Base-by-base conservation (phyloP, 2,329 filamentous ascomycete genomes). In the Penicillium sclerotigenum region DNA sequence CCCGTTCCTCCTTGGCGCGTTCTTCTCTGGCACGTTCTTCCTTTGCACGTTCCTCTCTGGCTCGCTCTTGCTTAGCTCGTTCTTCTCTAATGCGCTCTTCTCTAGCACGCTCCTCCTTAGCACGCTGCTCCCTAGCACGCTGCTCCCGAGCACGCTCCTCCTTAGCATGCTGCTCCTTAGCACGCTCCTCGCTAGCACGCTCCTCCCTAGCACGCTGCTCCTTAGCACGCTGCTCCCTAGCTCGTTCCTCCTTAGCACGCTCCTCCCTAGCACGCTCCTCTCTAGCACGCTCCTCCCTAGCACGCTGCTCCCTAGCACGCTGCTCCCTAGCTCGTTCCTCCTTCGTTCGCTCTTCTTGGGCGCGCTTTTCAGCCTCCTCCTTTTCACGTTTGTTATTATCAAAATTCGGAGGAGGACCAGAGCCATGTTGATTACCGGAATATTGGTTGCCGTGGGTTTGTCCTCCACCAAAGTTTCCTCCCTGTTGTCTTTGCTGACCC, bases 251-350 rank as follows among this genome's bases (percentile, higher is more conserved):
- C 24, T 43, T 33, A 20, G 49, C 49, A 1, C 49, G 31, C 34
- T 72, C 69, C 49, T 73, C 68, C 1, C 65, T 65, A 13, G 65
- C 66, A 16, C 64, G 64, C 34, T 72, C 65, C 61, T 60, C 61
- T 18, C 66, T 68, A 7, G 61, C 63, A 9, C 47, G 58, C 60
- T 56, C 47, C 59, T 62, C n/a, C 46, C 45, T 29, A 40, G 56
- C 29, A 61, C 55, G 20, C 41, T 58, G 28, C 43, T 43, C n/a
- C 31, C 47, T 29, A 14, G 47, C 47, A 5, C 18, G 63, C 41
- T 73, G 69, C 50, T 74, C 72, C 56, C 70, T 72, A 24, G 70
- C 68, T 41, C 63, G 68, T 41, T 72, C 69, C 56, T 72, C 69
- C 4, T 68, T 65, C 10, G 65, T 65, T n/a, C 65, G 65, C 38